Evolutionary conservation across 495 filamentous ascomycete species (phyloP).

Genomic region (Penicillium cataractarum): DNA sequence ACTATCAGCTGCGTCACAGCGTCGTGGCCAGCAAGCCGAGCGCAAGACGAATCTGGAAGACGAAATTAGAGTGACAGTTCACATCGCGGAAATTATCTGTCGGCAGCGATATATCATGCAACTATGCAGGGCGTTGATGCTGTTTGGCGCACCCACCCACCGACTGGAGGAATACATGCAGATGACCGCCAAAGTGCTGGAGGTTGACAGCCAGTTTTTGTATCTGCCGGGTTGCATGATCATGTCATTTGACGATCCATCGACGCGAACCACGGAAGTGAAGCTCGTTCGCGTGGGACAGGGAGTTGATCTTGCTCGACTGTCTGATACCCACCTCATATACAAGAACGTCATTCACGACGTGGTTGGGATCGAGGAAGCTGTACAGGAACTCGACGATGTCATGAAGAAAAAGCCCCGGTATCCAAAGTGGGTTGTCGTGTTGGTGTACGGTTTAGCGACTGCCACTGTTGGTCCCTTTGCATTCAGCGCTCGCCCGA

Average conservation of each 20-base stretch:
- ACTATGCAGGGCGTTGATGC: slow-evolving; percentile 82
- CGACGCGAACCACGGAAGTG: slow-evolving; percentile 86
- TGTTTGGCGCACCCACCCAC: slow-evolving; percentile 74
- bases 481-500: slow-evolving; percentile 78
- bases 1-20: slow-evolving; percentile 33
- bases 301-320: slow-evolving; percentile 79
- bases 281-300: slow-evolving; percentile 76
- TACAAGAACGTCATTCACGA: slow-evolving; percentile 94
- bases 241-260: slow-evolving; percentile 85
- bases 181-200: slow-evolving; percentile 82
- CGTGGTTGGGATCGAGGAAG: slow-evolving; percentile 79
- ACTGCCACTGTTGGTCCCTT: slow-evolving; percentile 80
- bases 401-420: slow-evolving; percentile 67
- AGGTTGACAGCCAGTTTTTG: slow-evolving; percentile 85
- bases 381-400: slow-evolving; percentile 66
- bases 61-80: slow-evolving; percentile 77
- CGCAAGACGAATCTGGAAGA: slow-evolving; percentile 43
- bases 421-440: slow-evolving; percentile 65
- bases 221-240: slow-evolving; percentile 94
- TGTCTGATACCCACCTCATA: slow-evolving; percentile 79
- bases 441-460: slow-evolving; percentile 78
- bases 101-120: slow-evolving; percentile 84
- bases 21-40: slow-evolving; percentile 30
- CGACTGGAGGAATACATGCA: slow-evolving; percentile 81
- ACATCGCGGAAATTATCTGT: slow-evolving; percentile 79